These are phyloP conservation scores for Pholiota adiposa DNA, from an alignment of 1,284 basidiomycete species.

Conservation along the genomic window DNA sequence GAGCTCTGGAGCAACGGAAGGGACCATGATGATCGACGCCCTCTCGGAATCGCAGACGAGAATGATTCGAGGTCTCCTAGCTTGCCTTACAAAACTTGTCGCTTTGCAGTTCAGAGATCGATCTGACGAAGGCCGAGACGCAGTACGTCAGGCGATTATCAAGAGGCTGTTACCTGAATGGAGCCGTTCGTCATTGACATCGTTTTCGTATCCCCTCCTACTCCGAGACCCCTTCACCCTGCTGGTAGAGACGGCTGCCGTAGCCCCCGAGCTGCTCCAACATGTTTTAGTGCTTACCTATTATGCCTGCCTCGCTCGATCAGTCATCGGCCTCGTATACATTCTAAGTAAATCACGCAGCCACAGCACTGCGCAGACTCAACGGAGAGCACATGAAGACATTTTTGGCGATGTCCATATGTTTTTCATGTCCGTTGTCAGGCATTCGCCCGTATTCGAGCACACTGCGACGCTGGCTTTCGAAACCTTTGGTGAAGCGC, in stretches of 20 bases:
- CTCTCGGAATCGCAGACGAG: constrained; percentile 79
- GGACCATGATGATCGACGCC: constrained; percentile 68
- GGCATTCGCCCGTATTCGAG: constrained; percentile 80
- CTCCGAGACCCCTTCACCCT: constrained; percentile 88
- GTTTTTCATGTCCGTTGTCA: constrained; percentile 84
- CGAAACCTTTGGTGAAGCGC: constrained; percentile 76
- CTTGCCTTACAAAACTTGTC: constrained; percentile 71
- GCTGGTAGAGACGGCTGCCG: constrained; percentile 85
- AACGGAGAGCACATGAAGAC: constrained; percentile 56
- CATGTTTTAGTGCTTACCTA: constrained; percentile 87
- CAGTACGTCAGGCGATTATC: constrained; percentile 82
- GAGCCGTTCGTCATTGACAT: constrained; percentile 78
- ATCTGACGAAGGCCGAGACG: constrained; percentile 71
- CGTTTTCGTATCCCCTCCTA: constrained; percentile 80
- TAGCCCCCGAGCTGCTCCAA: constrained; percentile 86
- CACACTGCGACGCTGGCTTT: constrained; percentile 78
- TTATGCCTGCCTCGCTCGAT: constrained; percentile 86
- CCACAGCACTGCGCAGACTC: constrained; percentile 47
- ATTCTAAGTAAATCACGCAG: constrained; percentile 73
- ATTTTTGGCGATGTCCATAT: constrained; percentile 82
- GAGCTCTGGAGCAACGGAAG: constrained; percentile 27
- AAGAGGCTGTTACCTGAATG: constrained; percentile 89
- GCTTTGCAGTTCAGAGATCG: constrained; percentile 68
- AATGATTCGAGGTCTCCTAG: constrained; percentile 78
- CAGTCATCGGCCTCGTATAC: constrained; percentile 82